Evolutionary conservation across 2,329 filamentous ascomycete species (phyloP), one percentile per base, ranked within the genome.

Genomic region (Juglanconis sp.): DNA sequence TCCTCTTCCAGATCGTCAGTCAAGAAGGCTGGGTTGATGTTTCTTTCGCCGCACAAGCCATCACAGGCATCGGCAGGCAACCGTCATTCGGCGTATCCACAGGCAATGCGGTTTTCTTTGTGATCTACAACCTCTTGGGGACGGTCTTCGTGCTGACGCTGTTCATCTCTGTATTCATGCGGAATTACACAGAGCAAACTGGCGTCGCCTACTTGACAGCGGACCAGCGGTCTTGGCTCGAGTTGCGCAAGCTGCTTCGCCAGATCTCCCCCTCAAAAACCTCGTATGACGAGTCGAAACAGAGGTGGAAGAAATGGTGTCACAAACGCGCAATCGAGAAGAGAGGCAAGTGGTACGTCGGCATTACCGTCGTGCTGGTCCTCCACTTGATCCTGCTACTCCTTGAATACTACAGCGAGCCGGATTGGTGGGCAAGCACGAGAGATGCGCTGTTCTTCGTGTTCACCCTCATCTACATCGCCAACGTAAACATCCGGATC

Each of bases 111-210:
- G 74, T 98, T 40, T 99, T 97, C 79, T 97, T 99, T 72, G 86
- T 99, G 59, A 82, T 94, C 4, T 99, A 98, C 86, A 99, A 99
- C 75, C 84, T 99, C 71, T 82, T 99, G 68, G 92, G 92, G 36
- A 95, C 95, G 0, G 94, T 99, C 65, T 99, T 99, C 76, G 90
- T 99, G 63, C 82, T 99, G 70, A 99, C 95, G 1, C 79, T 99
- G 70, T 99, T 99, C 74, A 96, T 99, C 52, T 98, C 95, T 59
- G 95, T 99, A 63, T 99, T 99, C 74, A 99, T 99, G 95, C 91
- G 95, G 63, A 99, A 97, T 73, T 99, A 99, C 75, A 99, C 95
- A 0, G 95, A 99, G 75, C 93, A 98, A 75, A 99, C 95, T 0
- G 95, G 95, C 1, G 95, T 99, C 48, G 95, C 95, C 2, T 99